phyloP scores from a whole-genome alignment of 352 stramenopile genomes.

The Phytopythium chamaehyphon region DNA sequence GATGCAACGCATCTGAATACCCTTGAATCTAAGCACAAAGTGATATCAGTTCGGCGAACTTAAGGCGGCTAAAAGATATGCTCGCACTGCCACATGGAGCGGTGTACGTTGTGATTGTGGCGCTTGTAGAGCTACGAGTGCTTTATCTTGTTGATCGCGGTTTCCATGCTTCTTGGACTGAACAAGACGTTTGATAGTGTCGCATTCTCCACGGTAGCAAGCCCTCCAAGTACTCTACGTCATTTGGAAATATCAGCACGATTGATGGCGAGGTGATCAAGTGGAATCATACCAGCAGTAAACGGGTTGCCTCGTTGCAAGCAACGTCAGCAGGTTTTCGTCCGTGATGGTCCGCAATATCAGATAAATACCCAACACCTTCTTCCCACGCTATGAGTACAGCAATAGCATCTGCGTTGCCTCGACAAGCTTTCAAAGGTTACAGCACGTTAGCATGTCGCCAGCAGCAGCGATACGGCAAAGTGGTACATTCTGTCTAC shows the following conservation, averaged over 20 bases:
- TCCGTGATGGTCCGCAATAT: constrained; percentile 26
- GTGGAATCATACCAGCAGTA: constrained; percentile 24
- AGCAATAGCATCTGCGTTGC: constrained; percentile 19
- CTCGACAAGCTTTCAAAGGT: constrained; percentile 28
- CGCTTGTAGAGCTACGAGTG: constrained; percentile 16
- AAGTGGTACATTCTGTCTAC: constrained; percentile 10
- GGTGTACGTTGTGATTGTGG: constrained; percentile 24
- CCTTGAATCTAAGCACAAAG: constrained; percentile 20
- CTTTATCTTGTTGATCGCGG: background rate
- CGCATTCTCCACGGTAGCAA: constrained; percentile 28
- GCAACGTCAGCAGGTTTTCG: constrained; percentile 33
- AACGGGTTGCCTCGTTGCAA: constrained; percentile 16
- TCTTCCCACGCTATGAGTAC: constrained; percentile 56
- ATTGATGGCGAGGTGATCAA: background rate
- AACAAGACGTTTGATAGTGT: constrained; percentile 22
- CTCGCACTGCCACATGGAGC: constrained; percentile 48
- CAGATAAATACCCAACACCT: constrained; percentile 22
- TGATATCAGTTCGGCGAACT: too few species aligned
- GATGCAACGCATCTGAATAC: constrained; percentile 21
- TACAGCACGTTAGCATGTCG: constrained; percentile 1
- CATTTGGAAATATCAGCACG: background rate
- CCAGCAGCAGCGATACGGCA: background rate
- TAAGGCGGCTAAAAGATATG: too few species aligned
- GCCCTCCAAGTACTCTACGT: constrained; percentile 37
- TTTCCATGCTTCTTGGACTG: constrained; percentile 3